These are phyloP conservation scores for Crithidia mellificae DNA, from an alignment of 208 protist species.

Conservation along the genomic window DNA sequence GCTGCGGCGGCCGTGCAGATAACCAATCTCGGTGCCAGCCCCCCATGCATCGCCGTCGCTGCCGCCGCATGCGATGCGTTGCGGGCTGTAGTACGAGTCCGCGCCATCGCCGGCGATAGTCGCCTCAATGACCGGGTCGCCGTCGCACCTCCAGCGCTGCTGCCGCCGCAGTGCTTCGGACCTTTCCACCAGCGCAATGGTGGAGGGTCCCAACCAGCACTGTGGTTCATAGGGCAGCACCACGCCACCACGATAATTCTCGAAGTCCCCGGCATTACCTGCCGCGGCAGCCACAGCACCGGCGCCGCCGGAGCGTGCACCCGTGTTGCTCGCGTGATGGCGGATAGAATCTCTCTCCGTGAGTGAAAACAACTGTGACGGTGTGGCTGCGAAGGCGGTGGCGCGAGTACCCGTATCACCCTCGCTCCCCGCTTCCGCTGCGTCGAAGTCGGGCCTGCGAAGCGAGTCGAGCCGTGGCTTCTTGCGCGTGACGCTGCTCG, in stretches of 20 bases:
- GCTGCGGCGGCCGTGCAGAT: conserved; percentile 9
- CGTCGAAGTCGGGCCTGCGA: no score
- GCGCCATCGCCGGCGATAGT: conserved; percentile 30
- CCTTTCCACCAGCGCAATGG: conserved; percentile 55
- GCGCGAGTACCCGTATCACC: no score
- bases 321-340: not conserved
- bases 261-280: no score
- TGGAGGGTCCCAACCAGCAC: conserved; percentile 58
- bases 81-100: not conserved
- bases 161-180: conserved; percentile 39
- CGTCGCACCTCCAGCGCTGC: conserved; percentile 71
- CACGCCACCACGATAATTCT: no score
- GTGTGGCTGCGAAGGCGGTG: no score
- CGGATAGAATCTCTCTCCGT: conserved; percentile 12
- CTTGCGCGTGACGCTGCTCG: conserved; percentile 10
- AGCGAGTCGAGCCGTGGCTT: conserved; percentile 23
- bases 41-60: not conserved
- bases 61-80: no score
- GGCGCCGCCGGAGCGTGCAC: not conserved
- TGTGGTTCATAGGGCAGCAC: conserved; percentile 38
- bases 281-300: not conserved
- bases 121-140: conserved; percentile 68
- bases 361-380: not conserved
- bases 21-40: not conserved
- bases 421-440: no score